phyloP scores from a whole-genome alignment of 306 rosid species.

The Sesbania bispinosa region DNA sequence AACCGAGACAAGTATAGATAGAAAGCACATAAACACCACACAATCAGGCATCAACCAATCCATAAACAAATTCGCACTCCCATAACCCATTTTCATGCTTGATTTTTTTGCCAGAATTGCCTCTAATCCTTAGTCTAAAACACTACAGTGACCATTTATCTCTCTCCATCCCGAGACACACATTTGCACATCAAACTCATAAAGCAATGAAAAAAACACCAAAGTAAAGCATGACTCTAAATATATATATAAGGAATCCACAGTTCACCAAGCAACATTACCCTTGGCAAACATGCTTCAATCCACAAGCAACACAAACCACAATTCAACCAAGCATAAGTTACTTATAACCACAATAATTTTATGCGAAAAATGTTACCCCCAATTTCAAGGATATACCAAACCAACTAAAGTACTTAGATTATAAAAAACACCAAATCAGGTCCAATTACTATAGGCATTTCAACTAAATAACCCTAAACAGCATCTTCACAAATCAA shows the following conservation, averaged over 20 bases:
- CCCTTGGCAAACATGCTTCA: not conserved
- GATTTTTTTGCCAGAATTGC: not conserved
- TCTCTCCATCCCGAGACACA: not conserved
- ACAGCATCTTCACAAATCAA: not conserved
- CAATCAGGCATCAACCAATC: not conserved
- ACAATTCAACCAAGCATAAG: not conserved
- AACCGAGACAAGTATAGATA: not conserved
- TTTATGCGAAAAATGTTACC: not conserved
- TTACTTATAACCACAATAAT: not conserved
- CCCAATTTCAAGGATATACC: conserved; percentile 7
- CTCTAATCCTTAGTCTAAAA: not conserved
- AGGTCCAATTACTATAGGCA: conserved; percentile 13
- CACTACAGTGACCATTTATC: not conserved
- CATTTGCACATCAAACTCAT: not conserved
- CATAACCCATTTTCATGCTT: not conserved
- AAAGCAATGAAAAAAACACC: not conserved
- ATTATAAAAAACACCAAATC: not conserved
- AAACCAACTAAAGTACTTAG: not conserved
- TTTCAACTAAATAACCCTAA: conserved; percentile 1
- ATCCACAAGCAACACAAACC: not conserved
- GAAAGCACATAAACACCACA: not conserved
- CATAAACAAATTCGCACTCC: not conserved
- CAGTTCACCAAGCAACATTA: not conserved
- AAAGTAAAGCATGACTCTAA: not conserved
- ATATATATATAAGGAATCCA: not conserved